Conservation (phyloP, 768 basidiomycete species). For the Termitomyces titanicus region DNA sequence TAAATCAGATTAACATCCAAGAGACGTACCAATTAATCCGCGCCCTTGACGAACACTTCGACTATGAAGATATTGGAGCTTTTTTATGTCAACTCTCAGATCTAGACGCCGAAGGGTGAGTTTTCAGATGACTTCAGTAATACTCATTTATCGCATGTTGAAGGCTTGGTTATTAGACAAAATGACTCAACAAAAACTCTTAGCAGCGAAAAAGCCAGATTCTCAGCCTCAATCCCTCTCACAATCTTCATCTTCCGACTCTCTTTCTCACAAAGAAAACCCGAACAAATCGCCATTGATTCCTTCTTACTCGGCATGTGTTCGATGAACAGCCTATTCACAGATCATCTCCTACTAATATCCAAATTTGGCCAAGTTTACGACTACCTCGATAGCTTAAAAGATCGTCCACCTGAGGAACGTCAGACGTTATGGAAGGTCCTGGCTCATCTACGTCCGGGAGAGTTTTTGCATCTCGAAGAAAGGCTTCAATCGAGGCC, state of each 20-base stretch:
- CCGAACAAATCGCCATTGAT: slow-evolving; percentile 1
- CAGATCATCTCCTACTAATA: slow-evolving; percentile 5
- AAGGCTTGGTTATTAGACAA: too few species aligned
- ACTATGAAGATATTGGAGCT: slow-evolving; percentile 2
- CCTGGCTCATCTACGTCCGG: slow-evolving; percentile 1
- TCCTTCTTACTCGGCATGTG: slow-evolving; percentile 8
- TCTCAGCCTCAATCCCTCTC: slow-evolving; percentile 5
- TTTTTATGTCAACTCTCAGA: slow-evolving; percentile 7
- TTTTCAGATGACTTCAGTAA: not conserved
- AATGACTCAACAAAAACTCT: not conserved
- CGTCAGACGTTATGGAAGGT: slow-evolving; percentile 9
- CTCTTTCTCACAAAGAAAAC: slow-evolving; percentile 3
- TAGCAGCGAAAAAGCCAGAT: not conserved
- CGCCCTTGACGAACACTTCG: slow-evolving; percentile 2
- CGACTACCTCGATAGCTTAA: slow-evolving; percentile 3
- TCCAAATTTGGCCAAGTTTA: slow-evolving; percentile 10
- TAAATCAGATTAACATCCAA: slow-evolving; percentile 7
- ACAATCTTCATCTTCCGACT: slow-evolving; percentile 8
- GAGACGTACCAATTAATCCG: slow-evolving; percentile 8
- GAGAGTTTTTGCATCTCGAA: slow-evolving; percentile 2
- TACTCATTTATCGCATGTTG: not conserved
- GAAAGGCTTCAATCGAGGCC: slow-evolving; percentile 5
- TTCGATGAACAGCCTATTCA: slow-evolving; percentile 2
- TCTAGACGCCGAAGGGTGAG: slow-evolving; percentile 3
- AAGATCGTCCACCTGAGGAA: slow-evolving; percentile 4